A percentile compares a stretch with the other conserved stretches of the same genome.
Evolutionary conservation across 805 yeast species (phyloP).

Genomic region (Saitoella complicata): DNA sequence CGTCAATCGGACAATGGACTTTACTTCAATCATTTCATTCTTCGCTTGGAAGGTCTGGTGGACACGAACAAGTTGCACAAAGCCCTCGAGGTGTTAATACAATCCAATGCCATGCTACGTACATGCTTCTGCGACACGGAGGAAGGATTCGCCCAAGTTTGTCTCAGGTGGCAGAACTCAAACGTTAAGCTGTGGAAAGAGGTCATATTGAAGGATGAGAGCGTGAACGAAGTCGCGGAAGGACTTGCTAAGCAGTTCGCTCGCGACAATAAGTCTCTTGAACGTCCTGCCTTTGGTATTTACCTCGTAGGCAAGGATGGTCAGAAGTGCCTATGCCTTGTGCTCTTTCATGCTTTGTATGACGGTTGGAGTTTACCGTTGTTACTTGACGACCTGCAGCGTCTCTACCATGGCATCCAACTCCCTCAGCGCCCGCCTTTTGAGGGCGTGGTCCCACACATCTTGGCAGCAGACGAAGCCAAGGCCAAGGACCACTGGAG

Average conservation of each 20-base stretch:
- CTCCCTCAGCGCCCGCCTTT: no score
- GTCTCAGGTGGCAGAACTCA: constrained; percentile 10
- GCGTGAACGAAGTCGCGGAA: background rate
- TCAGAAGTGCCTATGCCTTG: background rate
- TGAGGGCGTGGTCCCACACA: no score
- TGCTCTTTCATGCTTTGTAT: constrained; percentile 14
- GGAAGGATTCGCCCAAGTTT: constrained; percentile 10
- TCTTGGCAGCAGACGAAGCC: no score
- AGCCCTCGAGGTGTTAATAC: constrained; percentile 4
- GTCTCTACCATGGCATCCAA: constrained; percentile 3
- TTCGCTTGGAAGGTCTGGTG: constrained; percentile 6
- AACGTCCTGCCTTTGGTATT: constrained; percentile 8
- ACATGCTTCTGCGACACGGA: constrained; percentile 11
- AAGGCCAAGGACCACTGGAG: no score
- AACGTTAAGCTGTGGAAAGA: constrained; percentile 3
- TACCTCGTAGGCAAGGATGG: background rate
- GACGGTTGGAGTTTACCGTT: constrained; percentile 13
- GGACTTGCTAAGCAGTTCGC: background rate
- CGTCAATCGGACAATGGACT: background rate
- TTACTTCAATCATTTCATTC: constrained; percentile 8
- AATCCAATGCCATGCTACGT: constrained; percentile 6
- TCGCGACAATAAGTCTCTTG: constrained; percentile 5
- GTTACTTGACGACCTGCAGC: constrained; percentile 10
- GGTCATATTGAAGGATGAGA: background rate
- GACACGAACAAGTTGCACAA: constrained; percentile 4